These are phyloP conservation scores for Striga hermonthica DNA, from an alignment of 305 asterid genomes.

Conservation along the genomic window DNA sequence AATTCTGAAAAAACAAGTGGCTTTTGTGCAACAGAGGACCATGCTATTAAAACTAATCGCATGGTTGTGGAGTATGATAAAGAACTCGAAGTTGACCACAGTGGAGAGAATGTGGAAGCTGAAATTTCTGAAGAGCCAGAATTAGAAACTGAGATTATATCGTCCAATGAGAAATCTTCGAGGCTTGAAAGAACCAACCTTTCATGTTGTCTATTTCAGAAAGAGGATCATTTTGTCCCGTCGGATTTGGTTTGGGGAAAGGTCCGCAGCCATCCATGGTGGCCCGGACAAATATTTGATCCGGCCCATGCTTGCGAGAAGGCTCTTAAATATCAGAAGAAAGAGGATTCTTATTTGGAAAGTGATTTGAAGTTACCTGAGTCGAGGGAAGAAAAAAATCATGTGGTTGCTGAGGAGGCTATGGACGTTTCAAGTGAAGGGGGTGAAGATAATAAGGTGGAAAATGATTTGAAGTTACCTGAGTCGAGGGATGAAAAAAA, in stretches of 20 bases:
- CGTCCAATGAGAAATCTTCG: too few species aligned
- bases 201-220: conserved; percentile 32
- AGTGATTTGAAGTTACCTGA: conserved; percentile 30
- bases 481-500: background rate
- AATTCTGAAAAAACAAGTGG: conserved; percentile 27
- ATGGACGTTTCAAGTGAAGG: conserved; percentile 25
- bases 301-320: conserved; percentile 71
- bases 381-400: conserved; percentile 27
- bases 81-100: background rate
- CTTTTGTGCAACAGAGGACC: conserved; percentile 28
- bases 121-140: background rate
- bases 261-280: conserved; percentile 87
- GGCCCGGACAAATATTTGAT: conserved; percentile 94
- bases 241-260: conserved; percentile 92
- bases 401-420: conserved; percentile 31
- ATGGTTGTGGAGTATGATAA: background rate
- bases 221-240: conserved; percentile 44
- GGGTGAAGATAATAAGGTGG: background rate
- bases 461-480: background rate
- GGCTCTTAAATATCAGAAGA: conserved; percentile 54
- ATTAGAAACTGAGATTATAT: conserved; percentile 18
- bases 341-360: conserved; percentile 62
- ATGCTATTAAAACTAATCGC: conserved; percentile 29
- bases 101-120: background rate
- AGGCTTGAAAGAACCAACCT: conserved; percentile 28